Evolutionary conservation across 192 early-diverging fungal genomes (phyloP), one percentile per base, ranked within the genome.

Genomic region (Coemansia sp.): DNA sequence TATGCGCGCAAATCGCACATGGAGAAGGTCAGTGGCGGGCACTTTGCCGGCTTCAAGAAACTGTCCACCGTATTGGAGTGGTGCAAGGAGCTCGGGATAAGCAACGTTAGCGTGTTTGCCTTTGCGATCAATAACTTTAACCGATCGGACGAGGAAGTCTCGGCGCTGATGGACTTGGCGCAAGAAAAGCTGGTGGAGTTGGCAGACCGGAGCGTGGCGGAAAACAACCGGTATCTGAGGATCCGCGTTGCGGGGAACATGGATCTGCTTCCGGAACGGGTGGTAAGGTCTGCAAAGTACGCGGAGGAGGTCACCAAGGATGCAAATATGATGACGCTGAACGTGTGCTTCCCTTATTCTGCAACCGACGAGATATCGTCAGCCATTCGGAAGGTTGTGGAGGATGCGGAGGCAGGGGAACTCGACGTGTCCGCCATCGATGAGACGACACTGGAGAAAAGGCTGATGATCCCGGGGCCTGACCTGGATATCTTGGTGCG

Each of bases 51-150:
- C 9, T 93, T 90, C 59, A 73, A 85, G 45, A 86, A 86, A 59
- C 83, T 98, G 1, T 85, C 92, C 52, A 78, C 90, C 77, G 96
- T 96, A 9, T 81, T 98, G 9, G 90, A 93, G 49, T 89, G 94
- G 78, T 98, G 93, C 68, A 86, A 95, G 73, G 76, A 90, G 11
- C 83, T 98, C 22, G 95, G 95, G 8, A 76, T 99, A 20, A 78
- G 87, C 57, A 85, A 86, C 5, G 93, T 99, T 14, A 96, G 93
- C 33, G 90, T 97, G 8, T 99, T 93, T 76, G 97, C 97, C 23
- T 98, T 99, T 83, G 95, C 93, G 60, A 95, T 96, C 50, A 95
- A 97, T 69, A 99, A 99, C 83, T 99, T 98, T 74, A 93, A 92
- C 69, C 85, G 97, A 7, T 85, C 90, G 33, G 66, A 80, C 36